These are phyloP conservation scores for Cladosporium oxysporum DNA, from an alignment of 2,329 filamentous ascomycete species.

Conservation along the genomic window DNA sequence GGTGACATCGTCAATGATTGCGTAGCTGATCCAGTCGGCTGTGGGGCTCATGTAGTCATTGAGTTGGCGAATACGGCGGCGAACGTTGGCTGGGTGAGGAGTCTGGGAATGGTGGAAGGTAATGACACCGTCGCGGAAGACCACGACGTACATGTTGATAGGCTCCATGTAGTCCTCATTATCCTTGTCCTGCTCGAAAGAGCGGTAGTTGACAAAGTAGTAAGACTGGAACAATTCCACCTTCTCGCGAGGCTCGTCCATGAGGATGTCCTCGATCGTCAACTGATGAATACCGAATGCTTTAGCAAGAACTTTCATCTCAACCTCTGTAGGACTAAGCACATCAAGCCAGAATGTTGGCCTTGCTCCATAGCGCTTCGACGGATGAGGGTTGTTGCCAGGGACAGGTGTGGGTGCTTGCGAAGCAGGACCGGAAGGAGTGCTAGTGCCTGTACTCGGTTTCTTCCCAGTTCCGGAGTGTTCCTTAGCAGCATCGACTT, in stretches of 20 bases:
- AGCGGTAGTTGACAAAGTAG: constrained; percentile 98
- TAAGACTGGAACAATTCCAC: constrained; percentile 97
- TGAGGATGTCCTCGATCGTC: constrained; percentile 94
- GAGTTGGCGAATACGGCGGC: constrained; percentile 86
- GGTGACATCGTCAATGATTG: constrained; percentile 96
- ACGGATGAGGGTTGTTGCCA: constrained; percentile 27
- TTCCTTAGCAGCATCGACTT: neutral
- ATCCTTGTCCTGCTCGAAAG: constrained; percentile 90
- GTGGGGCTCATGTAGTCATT: constrained; percentile 91
- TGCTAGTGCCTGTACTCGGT: constrained; percentile 48
- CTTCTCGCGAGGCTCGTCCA: constrained; percentile 96
- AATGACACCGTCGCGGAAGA: constrained; percentile 92
- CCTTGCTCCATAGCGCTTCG: constrained; percentile 65
- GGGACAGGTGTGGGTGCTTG: constrained; percentile 30
- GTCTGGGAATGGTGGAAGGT: constrained; percentile 98
- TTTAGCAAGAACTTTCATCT: constrained; percentile 93
- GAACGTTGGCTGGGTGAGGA: constrained; percentile 93
- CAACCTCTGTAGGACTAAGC: constrained; percentile 82
- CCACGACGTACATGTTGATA: constrained; percentile 95
- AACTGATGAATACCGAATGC: constrained; percentile 94
- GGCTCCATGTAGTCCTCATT: constrained; percentile 91
- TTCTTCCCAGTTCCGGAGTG: constrained; percentile 39
- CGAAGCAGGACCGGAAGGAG: constrained; percentile 54
- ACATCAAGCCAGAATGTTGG: constrained; percentile 98
- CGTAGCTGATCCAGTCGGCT: constrained; percentile 98